Percentiles rank a stretch among this genome's conserved stretches.
Conservation (phyloP, 1,139 yeast species). For the Debaryomyces sp. region DNA sequence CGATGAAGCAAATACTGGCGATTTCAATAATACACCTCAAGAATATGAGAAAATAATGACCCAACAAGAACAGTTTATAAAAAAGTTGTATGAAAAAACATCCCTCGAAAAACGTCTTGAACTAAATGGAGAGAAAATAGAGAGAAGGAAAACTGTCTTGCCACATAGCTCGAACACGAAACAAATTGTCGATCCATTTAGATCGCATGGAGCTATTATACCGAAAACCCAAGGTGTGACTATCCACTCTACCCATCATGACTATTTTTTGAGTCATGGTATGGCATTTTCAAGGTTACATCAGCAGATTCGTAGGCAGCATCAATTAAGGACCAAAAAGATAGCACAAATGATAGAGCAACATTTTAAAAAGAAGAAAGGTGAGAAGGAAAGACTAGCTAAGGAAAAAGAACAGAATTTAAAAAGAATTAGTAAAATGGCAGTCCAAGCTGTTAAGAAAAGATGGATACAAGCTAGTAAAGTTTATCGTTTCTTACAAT, state of each 20-base stretch:
- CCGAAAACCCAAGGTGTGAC: constrained; percentile 44
- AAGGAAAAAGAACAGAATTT: constrained; percentile 72
- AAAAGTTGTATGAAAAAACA: constrained; percentile 33
- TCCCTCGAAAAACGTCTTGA: constrained; percentile 40
- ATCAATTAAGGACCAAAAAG: constrained; percentile 68
- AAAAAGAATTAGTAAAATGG: constrained; percentile 70
- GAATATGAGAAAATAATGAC: constrained; percentile 35
- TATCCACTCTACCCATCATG: constrained; percentile 57
- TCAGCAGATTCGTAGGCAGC: constrained; percentile 65
- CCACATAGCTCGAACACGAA: constrained; percentile 47
- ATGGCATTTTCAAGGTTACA: constrained; percentile 70
- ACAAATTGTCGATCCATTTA: constrained; percentile 44
- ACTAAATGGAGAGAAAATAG: constrained; percentile 47
- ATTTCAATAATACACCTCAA: constrained; percentile 34
- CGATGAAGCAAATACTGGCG: constrained; percentile 40
- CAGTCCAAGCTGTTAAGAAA: constrained; percentile 82
- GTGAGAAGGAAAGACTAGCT: constrained; percentile 82
- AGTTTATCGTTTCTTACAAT: constrained; percentile 61
- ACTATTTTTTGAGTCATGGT: constrained; percentile 78
- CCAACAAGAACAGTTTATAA: constrained; percentile 36
- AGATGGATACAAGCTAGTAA: constrained; percentile 92
- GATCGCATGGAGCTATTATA: constrained; percentile 39
- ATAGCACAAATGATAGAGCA: constrained; percentile 85
- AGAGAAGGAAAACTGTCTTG: constrained; percentile 45
- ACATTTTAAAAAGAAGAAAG: constrained; percentile 82